Conservation (phyloP, 768 basidiomycete species). For the Baorangia bicolor region DNA sequence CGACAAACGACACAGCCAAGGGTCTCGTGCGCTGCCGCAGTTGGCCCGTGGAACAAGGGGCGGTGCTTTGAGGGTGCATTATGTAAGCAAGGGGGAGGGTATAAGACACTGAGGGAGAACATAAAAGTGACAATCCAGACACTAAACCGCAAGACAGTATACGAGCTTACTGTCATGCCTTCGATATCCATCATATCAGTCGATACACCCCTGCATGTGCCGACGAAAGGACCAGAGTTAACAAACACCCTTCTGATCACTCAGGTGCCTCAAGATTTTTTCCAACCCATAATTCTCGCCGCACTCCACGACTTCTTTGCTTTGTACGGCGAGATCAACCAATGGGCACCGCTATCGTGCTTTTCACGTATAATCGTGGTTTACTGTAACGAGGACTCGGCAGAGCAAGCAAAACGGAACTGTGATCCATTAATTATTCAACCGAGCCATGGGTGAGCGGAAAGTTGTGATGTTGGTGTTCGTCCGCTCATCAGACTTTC, state of each 20-base stretch:
- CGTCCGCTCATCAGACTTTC: slow-evolving; percentile 10
- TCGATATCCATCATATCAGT: slow-evolving; percentile 31
- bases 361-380: slow-evolving; percentile 85
- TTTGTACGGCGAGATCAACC: slow-evolving; percentile 76
- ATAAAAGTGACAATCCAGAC: neutral
- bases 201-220: neutral
- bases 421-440: slow-evolving; percentile 66
- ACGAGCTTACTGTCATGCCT: slow-evolving; percentile 16
- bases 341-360: slow-evolving; percentile 85
- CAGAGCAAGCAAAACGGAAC: slow-evolving; percentile 62
- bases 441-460: slow-evolving; percentile 50
- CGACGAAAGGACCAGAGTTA: slow-evolving; percentile 9
- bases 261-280: slow-evolving; percentile 72
- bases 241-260: slow-evolving; percentile 90
- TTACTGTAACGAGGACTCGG: slow-evolving; percentile 60
- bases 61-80: slow-evolving; percentile 11
- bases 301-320: slow-evolving; percentile 73
- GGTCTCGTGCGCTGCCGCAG: neutral
- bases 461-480: slow-evolving; percentile 3
- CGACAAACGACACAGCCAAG: slow-evolving; percentile 20
- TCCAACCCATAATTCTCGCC: slow-evolving; percentile 65
- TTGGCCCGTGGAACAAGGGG: neutral
- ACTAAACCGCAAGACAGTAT: neutral
- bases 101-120: slow-evolving; percentile 11
- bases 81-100: slow-evolving; percentile 14